Base-by-base conservation (phyloP, 2,329 filamentous ascomycete genomes). In the Sporothrix curviconia region DNA sequence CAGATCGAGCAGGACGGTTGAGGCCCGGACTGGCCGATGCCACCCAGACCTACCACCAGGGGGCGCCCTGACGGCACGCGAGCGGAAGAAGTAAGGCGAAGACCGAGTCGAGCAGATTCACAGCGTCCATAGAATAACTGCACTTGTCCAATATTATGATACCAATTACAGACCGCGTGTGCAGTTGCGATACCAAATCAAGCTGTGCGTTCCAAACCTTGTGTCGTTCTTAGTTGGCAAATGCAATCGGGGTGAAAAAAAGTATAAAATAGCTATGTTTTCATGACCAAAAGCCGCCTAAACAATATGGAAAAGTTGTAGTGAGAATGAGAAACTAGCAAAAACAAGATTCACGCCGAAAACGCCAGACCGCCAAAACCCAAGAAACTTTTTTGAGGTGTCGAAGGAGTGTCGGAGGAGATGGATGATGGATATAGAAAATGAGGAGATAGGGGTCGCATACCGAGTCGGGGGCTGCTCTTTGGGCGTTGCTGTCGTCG, bases 1-100 rank as follows among this genome's bases (percentile, higher is more conserved):
- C 71, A 69, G 67, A 71, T 76, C 15, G 64, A 68, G 59, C 71
- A 73, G 61, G 75, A 73, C 39, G n/a, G 79, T 82, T 15, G 78
- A 80, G 53, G 70, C 68, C 22, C n/a, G n/a, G 76, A 73, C 3
- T 64, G 82, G 63, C 69, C 71, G 58, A 69, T 73, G 65, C 79
- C 79, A 22, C 70, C 71, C n/a, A 68, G 67, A 74, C 72, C 2
- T 78, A 79, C 60, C 66, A 67, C 37, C 47, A 40, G n/a, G n/a
- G n/a, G 37, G 49, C 60, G 19, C 44, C 55, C 8, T n/a, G n/a
- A 54, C 25, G 15, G 40, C 42, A 15, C 39, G 47, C 6, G 56
- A 60, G 46, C 46, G 56, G n/a, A 42, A 59, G 28, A 59, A 59
- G 52, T 57, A 58, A 12, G 30, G 7, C 6, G 7, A 34, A 14